Percentiles rank a stretch among this genome's conserved stretches.
Evolutionary conservation across 495 filamentous ascomycete species (phyloP).

Genomic region (Tuber aestivum): DNA sequence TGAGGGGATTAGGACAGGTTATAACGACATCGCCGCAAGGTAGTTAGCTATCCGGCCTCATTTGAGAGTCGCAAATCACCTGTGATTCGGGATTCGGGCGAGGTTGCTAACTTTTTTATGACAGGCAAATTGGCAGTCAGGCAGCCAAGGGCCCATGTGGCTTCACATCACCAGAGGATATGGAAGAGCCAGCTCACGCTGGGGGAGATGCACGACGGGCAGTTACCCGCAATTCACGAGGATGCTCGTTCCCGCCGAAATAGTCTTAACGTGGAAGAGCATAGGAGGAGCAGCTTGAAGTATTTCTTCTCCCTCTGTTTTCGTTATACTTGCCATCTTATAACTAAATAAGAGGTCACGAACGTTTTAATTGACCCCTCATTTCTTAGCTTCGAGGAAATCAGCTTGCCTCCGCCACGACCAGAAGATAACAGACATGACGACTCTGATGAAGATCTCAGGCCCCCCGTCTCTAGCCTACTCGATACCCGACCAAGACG

Average conservation of each 20-base stretch:
- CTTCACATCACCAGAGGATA: constrained; percentile 46
- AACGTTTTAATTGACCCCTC: not conserved
- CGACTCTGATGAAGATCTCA: constrained; percentile 34
- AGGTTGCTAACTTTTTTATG: constrained; percentile 3
- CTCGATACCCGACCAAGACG: constrained; percentile 36
- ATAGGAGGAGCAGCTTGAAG: constrained; percentile 31
- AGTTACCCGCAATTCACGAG: constrained; percentile 76
- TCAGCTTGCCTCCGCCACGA: constrained; percentile 24
- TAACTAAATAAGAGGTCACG: constrained; percentile 1
- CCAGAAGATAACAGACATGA: constrained; percentile 17
- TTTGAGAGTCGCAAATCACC: not conserved
- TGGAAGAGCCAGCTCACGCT: constrained; percentile 47
- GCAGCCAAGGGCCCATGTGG: constrained; percentile 17
- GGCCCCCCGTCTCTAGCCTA: constrained; percentile 28
- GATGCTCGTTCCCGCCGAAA: constrained; percentile 44
- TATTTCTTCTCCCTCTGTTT: constrained; percentile 10
- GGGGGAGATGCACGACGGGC: constrained; percentile 54
- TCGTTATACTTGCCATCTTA: not conserved
- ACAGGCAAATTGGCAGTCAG: constrained; percentile 18
- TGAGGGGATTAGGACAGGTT: constrained; percentile 53
- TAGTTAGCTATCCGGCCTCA: not conserved
- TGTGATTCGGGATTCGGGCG: constrained; percentile 7
- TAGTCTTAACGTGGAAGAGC: constrained; percentile 30
- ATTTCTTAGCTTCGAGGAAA: constrained; percentile 35
- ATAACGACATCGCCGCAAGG: constrained; percentile 28